These are phyloP conservation scores for Nephelium lappaceum DNA, from an alignment of 345 rosid genomes.

Conservation along the genomic window DNA sequence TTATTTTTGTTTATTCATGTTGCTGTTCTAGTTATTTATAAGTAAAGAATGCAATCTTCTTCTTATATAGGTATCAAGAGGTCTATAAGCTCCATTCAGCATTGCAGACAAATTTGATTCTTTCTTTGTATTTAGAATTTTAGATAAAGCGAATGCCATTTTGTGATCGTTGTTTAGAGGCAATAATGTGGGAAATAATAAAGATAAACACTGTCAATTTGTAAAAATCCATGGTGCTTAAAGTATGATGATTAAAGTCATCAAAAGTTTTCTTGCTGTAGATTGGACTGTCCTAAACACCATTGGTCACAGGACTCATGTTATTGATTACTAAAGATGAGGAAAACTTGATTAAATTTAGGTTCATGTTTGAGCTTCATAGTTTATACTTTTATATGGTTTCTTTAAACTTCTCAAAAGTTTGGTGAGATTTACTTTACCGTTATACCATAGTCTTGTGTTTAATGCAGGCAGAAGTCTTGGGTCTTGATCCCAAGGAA, in stretches of 20 bases:
- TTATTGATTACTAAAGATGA: not conserved
- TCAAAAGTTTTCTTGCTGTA: not conserved
- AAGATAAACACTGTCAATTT: not conserved
- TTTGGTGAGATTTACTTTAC: not conserved
- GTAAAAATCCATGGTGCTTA: constrained; percentile 11
- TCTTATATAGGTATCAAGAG: not conserved
- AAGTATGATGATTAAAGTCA: not conserved
- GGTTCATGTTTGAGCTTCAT: not conserved
- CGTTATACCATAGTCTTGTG: constrained; percentile 3
- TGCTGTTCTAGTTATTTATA: not conserved
- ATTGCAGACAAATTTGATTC: not conserved
- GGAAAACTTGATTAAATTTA: not conserved
- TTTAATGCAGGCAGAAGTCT: constrained; percentile 62
- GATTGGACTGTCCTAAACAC: not conserved
- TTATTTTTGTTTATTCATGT: not conserved
- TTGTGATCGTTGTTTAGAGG: not conserved
- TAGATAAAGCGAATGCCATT: not conserved
- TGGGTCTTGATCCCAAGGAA: constrained; percentile 82
- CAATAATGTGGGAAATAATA: not conserved
- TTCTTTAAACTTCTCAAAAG: not conserved
- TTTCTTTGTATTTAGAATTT: not conserved
- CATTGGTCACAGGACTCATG: not conserved
- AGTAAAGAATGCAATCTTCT: not conserved
- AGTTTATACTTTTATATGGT: not conserved
- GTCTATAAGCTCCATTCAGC: not conserved